Evolutionary conservation across 495 filamentous ascomycete genomes (phyloP).

Genomic region (Hypoxylon cercidicola): DNA sequence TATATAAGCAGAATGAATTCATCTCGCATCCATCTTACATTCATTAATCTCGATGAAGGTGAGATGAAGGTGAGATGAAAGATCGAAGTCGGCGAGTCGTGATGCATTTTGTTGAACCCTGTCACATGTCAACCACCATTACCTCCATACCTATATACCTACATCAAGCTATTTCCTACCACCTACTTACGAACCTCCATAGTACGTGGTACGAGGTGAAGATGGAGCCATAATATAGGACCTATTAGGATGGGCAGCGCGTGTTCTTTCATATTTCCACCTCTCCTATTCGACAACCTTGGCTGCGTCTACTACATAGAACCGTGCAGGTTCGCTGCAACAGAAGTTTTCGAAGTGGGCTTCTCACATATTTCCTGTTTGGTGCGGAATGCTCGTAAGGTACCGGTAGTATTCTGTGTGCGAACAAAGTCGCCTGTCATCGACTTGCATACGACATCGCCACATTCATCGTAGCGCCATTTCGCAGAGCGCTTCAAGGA

Average conservation of each 20-base stretch:
- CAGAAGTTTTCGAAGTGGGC: constrained; percentile 35
- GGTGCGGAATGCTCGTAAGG: constrained; percentile 26
- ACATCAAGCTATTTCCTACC: neutral
- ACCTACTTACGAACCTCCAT: constrained; percentile 1
- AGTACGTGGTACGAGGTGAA: constrained; percentile 14
- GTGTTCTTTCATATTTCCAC: constrained; percentile 28
- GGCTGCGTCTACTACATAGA: constrained; percentile 20
- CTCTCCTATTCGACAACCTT: constrained; percentile 33
- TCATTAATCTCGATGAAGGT: neutral
- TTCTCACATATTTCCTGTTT: constrained; percentile 40
- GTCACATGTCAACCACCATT: constrained; percentile 36
- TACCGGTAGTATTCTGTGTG: constrained; percentile 26
- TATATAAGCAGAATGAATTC: constrained; percentile 14
- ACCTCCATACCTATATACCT: constrained; percentile 9
- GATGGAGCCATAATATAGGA: constrained; percentile 28
- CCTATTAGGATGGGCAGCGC: constrained; percentile 18
- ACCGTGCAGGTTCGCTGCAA: constrained; percentile 33
- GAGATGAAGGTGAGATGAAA: neutral
- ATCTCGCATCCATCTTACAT: neutral
- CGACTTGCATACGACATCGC: constrained; percentile 28
- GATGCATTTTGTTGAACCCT: constrained; percentile 1
- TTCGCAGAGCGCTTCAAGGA: constrained; percentile 31
- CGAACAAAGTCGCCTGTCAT: constrained; percentile 4
- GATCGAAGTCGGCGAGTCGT: neutral
- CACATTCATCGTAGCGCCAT: constrained; percentile 32